Conservation (phyloP, 441 rosid species). For the Francoa sonchifolia region DNA sequence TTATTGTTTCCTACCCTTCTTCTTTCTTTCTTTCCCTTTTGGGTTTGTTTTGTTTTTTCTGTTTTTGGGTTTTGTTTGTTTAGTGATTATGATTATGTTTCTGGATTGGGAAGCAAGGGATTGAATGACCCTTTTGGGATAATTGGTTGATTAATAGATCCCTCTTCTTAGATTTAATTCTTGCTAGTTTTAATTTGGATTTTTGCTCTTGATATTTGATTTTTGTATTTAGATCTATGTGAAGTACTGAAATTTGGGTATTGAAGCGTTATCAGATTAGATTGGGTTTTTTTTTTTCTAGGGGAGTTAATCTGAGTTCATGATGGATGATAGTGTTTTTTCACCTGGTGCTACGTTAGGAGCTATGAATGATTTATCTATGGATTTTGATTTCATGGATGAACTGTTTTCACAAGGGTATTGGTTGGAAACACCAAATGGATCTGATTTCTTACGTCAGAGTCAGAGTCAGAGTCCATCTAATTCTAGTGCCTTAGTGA, state of each 20-base stretch:
- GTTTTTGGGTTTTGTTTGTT: slow-evolving; percentile 1
- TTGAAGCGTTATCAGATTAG: neutral
- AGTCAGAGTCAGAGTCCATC: slow-evolving; percentile 32
- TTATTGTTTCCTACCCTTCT: neutral
- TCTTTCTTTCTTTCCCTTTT: neutral
- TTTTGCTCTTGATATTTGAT: no score
- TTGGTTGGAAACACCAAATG: slow-evolving; percentile 76
- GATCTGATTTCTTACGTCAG: slow-evolving; percentile 61
- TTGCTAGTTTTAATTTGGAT: no score
- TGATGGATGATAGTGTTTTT: slow-evolving; percentile 49
- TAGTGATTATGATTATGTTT: slow-evolving; percentile 2
- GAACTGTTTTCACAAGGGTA: slow-evolving; percentile 74
- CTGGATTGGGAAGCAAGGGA: slow-evolving; percentile 17
- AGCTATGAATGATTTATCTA: slow-evolving; percentile 24
- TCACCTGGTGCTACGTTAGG: slow-evolving; percentile 25
- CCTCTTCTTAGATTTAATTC: no score
- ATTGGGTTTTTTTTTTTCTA: slow-evolving; percentile 4
- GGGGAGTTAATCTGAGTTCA: slow-evolving; percentile 5
- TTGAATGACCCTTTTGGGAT: no score
- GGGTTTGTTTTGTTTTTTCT: slow-evolving; percentile 1
- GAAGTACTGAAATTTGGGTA: slow-evolving; percentile 4
- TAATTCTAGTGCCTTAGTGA: slow-evolving; percentile 25
- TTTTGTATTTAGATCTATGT: no score
- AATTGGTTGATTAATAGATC: no score
- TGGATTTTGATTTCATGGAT: slow-evolving; percentile 64